Evolutionary conservation across 2,329 filamentous ascomycete species (phyloP).

Genomic region (Neofusicoccum sp.): DNA sequence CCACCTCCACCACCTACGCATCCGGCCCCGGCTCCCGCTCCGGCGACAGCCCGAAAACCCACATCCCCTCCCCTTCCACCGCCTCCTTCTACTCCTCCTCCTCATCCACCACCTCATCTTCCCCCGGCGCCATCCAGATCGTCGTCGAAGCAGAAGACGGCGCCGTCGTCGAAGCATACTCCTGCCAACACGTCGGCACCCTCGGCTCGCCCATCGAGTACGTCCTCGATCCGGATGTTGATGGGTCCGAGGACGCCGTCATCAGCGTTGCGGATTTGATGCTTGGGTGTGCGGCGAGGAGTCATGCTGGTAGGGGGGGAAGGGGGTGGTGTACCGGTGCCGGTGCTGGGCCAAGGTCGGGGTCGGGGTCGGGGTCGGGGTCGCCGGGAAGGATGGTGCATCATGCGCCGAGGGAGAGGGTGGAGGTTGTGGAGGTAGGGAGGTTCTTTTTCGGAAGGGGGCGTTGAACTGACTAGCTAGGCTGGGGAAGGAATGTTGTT

Average conservation of each 20-base stretch:
- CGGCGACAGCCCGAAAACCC: too few species aligned
- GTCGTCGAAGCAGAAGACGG: conserved; percentile 52
- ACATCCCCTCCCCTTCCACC: too few species aligned
- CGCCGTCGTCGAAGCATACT: conserved; percentile 50
- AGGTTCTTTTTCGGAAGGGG: conserved; percentile 21
- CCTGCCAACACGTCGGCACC: conserved; percentile 61
- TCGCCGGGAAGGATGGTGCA: conserved; percentile 24
- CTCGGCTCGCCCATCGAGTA: conserved; percentile 64
- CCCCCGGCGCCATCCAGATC: conserved; percentile 59
- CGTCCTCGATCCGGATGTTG: conserved; percentile 58
- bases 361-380: background rate
- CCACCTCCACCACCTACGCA: conserved; percentile 5
- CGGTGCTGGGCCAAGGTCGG: background rate
- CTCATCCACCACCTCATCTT: conserved; percentile 28
- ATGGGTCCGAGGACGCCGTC: conserved; percentile 53
- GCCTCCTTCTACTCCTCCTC: conserved; percentile 7
- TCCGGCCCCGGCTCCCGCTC: too few species aligned
- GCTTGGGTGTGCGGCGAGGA: conserved; percentile 32
- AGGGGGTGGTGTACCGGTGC: background rate
- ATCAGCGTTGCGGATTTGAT: conserved; percentile 57
- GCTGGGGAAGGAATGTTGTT: too few species aligned
- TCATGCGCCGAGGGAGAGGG: conserved; percentile 30
- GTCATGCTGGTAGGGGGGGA: conserved; percentile 16
- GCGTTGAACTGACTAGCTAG: background rate
- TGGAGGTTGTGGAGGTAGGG: conserved; percentile 20